phyloP scores from a whole-genome alignment of 2,329 filamentous ascomycete species.

The Arthrobotrys megalospora region DNA sequence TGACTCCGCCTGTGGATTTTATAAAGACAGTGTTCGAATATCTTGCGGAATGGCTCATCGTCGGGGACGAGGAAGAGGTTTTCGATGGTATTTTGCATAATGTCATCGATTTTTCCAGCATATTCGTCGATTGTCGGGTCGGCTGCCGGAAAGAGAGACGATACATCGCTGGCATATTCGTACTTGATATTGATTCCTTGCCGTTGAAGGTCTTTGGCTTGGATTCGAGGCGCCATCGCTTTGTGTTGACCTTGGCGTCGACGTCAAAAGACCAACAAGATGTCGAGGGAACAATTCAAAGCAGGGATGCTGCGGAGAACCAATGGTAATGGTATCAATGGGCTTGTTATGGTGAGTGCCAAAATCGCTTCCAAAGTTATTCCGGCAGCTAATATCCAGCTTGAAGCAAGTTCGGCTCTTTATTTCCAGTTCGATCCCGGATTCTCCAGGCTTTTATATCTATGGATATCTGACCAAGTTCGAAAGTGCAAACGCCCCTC shows the following conservation, averaged over 20 bases:
- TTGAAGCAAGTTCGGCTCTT: not conserved
- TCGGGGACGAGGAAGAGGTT: slow-evolving; percentile 31
- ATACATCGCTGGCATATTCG: slow-evolving; percentile 45
- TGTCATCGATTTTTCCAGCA: slow-evolving; percentile 32
- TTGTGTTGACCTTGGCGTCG: slow-evolving; percentile 22
- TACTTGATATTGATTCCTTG: slow-evolving; percentile 56
- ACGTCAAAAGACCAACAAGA: not conserved
- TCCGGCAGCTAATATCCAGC: not conserved
- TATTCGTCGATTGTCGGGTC: slow-evolving; percentile 39
- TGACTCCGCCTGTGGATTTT: slow-evolving; percentile 35
- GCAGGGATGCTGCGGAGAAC: not conserved
- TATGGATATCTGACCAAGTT: not conserved
- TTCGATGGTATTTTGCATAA: slow-evolving; percentile 47
- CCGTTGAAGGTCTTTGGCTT: slow-evolving; percentile 42
- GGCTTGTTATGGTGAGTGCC: not conserved
- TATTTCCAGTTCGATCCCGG: not conserved
- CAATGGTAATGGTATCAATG: not conserved
- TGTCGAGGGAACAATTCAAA: slow-evolving; percentile 3
- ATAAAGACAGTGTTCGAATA: slow-evolving; percentile 41
- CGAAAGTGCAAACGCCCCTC: slow-evolving; percentile 12
- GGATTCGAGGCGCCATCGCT: slow-evolving; percentile 53
- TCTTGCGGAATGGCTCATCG: slow-evolving; percentile 38
- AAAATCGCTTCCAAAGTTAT: not conserved
- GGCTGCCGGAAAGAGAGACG: slow-evolving; percentile 27
- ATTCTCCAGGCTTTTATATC: not conserved